Evolutionary conservation across 345 rosid genomes (phyloP), one percentile per base, ranked within the genome.

Genomic region (Rhodamnia argentea): DNA sequence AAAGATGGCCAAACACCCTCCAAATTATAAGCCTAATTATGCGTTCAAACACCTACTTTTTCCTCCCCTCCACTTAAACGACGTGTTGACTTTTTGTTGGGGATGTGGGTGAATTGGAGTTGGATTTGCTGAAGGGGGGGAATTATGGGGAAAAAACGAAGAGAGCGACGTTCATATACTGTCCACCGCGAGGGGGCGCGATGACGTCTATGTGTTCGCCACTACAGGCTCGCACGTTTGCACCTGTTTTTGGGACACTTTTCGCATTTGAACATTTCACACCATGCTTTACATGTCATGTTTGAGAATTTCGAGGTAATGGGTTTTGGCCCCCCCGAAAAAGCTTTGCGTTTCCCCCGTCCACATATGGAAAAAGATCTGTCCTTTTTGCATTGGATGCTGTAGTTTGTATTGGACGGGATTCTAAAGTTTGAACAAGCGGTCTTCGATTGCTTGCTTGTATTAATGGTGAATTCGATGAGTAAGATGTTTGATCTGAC

Each of bases 1-100:
- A 70, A 70, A 44, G 82, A 16, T 22, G 52, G n/a, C 60, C 40
- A 85, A 85, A 55, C 76, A 53, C 24, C 40, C 85, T 82, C 78
- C 88, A 47, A 86, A 84, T 87, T 87, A 74, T 75, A 85, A 57
- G 87, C 83, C 81, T 87, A 84, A 87, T 87, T 83, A 84, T 86
- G 86, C 60, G 83, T 86, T 86, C 88, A 53, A 83, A 88, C 86
- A 27, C 76, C 14, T 29, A 44, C 27, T 78, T 86, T 88, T 84
- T 13, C 62, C 55, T 57, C 76, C 55, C 82, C 11, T 11, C 52
- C 13, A 50, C 13, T 50, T 11, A 18, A 70, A 55, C 40, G 82
- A 20, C 56, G 18, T 50, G 85, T 76, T 70, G 78, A 70, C 78
- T n/a, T 37, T 23, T 10, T 52, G 58, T 20, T n/a, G 13, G 24